Evolutionary conservation across 2,329 filamentous ascomycete species (phyloP).

Genomic region (Raffaelea arxii): DNA sequence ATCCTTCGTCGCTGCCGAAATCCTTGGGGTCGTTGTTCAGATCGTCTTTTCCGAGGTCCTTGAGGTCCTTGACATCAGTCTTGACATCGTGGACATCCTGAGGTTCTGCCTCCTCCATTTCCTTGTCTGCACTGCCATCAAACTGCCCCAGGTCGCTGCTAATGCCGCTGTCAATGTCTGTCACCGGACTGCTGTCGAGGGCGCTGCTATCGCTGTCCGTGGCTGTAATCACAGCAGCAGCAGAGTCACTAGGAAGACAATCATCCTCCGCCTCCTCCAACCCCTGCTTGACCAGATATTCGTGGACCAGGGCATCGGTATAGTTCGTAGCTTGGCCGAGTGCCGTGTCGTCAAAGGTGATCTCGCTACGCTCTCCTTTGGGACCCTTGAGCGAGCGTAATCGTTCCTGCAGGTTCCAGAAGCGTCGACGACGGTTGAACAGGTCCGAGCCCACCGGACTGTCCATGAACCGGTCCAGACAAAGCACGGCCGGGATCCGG

Average conservation of each 20-base stretch:
- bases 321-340: conserved; percentile 3
- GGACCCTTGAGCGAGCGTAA: conserved; percentile 44
- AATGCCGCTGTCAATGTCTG: too few relatives aligned
- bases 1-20: conserved; percentile 8
- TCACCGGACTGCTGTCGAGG: background rate
- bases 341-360: background rate
- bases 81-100: background rate
- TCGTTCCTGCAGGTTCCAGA: conserved; percentile 65
- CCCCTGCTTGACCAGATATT: too few relatives aligned
- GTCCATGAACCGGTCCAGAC: conserved; percentile 81
- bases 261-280: background rate
- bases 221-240: background rate
- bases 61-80: background rate
- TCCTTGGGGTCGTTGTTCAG: background rate
- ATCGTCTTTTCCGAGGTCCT: background rate
- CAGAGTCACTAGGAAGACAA: background rate
- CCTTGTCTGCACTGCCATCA: background rate
- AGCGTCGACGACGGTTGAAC: conserved; percentile 54
- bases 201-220: background rate
- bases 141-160: too few relatives aligned
- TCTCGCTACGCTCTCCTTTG: conserved; percentile 12
- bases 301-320: conserved; percentile 2
- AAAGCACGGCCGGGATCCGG: conserved; percentile 69
- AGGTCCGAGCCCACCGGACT: conserved; percentile 49
- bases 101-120: conserved; percentile 2